These are phyloP conservation scores for Amyloporia xantha DNA, from an alignment of 768 basidiomycete species.

Conservation along the genomic window DNA sequence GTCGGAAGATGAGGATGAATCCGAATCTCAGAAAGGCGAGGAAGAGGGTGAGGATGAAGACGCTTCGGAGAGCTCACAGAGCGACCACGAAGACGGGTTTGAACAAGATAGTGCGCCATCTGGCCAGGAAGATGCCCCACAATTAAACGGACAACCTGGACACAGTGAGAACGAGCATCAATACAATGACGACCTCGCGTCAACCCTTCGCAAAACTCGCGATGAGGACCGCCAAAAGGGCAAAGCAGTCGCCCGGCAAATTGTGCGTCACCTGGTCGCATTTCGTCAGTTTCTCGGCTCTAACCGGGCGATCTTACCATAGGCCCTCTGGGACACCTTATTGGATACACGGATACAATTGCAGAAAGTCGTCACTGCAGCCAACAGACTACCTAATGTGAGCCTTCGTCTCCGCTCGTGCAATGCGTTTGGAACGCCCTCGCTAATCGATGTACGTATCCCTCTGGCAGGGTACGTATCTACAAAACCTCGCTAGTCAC, in stretches of 20 bases:
- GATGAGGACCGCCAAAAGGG: conserved; percentile 78
- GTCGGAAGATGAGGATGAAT: conserved; percentile 14
- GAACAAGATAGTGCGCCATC: not conserved
- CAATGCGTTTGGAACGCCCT: too few species aligned
- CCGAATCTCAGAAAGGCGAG: conserved; percentile 12
- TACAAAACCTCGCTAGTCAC: conserved; percentile 13
- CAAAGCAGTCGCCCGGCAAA: conserved; percentile 73
- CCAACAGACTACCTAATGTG: conserved; percentile 63
- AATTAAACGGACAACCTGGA: not conserved
- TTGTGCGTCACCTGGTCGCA: conserved; percentile 43
- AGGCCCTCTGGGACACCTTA: conserved; percentile 83
- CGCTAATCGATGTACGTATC: not conserved
- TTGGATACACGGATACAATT: conserved; percentile 88
- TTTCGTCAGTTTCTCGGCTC: not conserved
- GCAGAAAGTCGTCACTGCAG: conserved; percentile 68
- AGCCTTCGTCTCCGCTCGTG: conserved; percentile 20
- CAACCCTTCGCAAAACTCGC: conserved; percentile 49
- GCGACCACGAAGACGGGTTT: conserved; percentile 8
- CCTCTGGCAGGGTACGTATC: not conserved
- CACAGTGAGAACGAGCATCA: conserved; percentile 8
- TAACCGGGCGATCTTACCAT: not conserved
- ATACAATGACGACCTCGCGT: conserved; percentile 39
- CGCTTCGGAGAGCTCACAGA: conserved; percentile 10
- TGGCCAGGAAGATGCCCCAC: not conserved
- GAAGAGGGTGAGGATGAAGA: conserved; percentile 17